Base-by-base conservation (phyloP, 441 rosid genomes). In the Syzygium syzygioides region DNA sequence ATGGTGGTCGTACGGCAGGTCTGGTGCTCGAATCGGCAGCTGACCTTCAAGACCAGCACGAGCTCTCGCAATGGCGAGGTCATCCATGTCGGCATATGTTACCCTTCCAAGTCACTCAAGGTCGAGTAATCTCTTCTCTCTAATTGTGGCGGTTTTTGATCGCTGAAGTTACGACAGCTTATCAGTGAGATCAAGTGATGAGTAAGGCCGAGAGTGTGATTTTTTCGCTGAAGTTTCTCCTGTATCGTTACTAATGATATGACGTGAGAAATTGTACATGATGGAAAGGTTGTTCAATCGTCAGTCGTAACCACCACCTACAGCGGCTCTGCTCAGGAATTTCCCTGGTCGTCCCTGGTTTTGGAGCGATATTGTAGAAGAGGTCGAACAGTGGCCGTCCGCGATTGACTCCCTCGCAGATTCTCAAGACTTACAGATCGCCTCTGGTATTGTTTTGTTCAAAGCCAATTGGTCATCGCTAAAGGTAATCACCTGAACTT, bases 61-160 rank as follows among this genome's bases (percentile, higher is more conserved):
- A 96, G 97, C 48, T 94, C 99, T 41, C 96, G 99, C n/a, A 96
- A 94, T 93, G 96, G 95, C 89, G 94, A 96, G 89, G 99, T 96
- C 92, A 92, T 97, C 87, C 96, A 96, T 87, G 98, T 97, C 54
- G 97, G 99, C 90, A 95, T 97, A 90, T 97, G 96, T 87, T 97
- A 96, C 89, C 95, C 95, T 89, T 93, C 90, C 87, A 87, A 91
- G 90, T 96, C 98, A 55, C 95, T 95, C 88, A 95, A 96, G 96
- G 97, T 95, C 87, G 5, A 64, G 80, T 41, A 52, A 87, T 80
- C 83, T 30, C 68, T 20, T 15, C 59, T 9, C 48, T 26, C 62
- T 34, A 3, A 71, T 30, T 45, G n/a, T 32, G n/a, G 83, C 52
- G 32, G 71, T 12, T 59, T 80, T 34, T n/a, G 60, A 48, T 85